These are phyloP conservation scores for Ilyonectria mors-panacis DNA, from an alignment of 2,329 filamentous ascomycete genomes.

Conservation along the genomic window DNA sequence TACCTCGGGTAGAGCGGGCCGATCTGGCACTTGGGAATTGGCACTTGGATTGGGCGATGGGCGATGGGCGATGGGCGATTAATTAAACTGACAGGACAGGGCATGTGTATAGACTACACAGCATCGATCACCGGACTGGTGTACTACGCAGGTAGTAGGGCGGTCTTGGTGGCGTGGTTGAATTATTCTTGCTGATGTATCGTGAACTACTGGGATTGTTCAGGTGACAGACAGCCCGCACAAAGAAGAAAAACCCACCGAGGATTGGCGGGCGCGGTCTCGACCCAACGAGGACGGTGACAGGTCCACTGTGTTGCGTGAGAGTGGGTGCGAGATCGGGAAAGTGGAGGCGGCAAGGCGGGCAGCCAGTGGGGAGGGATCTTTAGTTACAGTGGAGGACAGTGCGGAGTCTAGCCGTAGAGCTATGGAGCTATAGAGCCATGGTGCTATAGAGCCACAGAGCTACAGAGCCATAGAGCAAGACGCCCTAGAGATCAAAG, in stretches of 20 bases:
- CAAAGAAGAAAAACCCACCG: background rate
- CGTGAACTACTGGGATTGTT: background rate
- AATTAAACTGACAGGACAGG: background rate
- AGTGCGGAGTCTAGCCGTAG: background rate
- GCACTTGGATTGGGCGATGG: slow-evolving; percentile 1
- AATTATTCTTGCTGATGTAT: background rate
- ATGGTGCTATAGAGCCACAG: too few relatives aligned
- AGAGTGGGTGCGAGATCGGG: background rate
- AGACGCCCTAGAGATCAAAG: background rate
- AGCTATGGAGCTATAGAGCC: too few relatives aligned
- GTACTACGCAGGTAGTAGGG: background rate
- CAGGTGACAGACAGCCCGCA: background rate
- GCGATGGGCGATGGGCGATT: background rate
- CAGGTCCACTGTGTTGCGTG: background rate
- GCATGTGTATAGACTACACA: background rate
- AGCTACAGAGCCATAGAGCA: too few relatives aligned
- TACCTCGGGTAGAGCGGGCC: slow-evolving; percentile 12
- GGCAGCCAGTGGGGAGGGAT: background rate
- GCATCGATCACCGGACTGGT: background rate
- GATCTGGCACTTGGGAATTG: slow-evolving; percentile 11
- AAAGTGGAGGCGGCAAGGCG: background rate
- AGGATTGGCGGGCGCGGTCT: slow-evolving; percentile 3
- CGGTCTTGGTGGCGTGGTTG: background rate
- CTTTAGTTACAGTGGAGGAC: background rate
- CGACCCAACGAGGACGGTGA: slow-evolving; percentile 13